These are phyloP conservation scores for Metschnikowia continentalis DNA, from an alignment of 805 yeast genomes.

Conservation along the genomic window DNA sequence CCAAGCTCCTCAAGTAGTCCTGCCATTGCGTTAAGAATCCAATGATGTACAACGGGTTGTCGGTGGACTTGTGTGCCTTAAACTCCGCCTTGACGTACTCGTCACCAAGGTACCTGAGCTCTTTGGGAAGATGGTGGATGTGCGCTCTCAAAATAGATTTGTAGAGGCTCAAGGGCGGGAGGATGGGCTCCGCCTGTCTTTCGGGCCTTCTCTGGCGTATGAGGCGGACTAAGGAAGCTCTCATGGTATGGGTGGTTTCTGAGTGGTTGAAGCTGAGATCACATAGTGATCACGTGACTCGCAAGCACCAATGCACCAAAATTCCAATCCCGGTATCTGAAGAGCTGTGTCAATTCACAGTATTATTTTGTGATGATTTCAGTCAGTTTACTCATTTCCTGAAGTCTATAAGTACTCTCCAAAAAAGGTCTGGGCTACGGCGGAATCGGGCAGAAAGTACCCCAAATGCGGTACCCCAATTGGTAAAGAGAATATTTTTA, in stretches of 20 bases:
- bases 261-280: background rate
- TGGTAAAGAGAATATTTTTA: background rate
- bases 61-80: constrained; percentile 72
- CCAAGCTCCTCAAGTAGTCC: constrained; percentile 60
- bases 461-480: background rate
- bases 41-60: constrained; percentile 88
- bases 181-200: constrained; percentile 42
- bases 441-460: too few relatives aligned
- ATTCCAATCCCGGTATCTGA: background rate
- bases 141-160: constrained; percentile 83
- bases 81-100: constrained; percentile 87
- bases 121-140: constrained; percentile 51
- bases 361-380: too few relatives aligned
- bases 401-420: too few relatives aligned
- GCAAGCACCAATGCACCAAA: background rate
- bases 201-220: constrained; percentile 42
- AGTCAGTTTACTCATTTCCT: too few relatives aligned
- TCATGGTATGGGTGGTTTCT: constrained; percentile 21
- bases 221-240: constrained; percentile 32
- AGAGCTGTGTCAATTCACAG: too few relatives aligned
- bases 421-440: too few relatives aligned
- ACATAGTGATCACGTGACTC: background rate
- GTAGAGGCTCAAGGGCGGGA: constrained; percentile 81
- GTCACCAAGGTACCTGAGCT: constrained; percentile 80
- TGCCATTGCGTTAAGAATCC: constrained; percentile 97